Evolutionary conservation across 768 basidiomycete genomes (phyloP).

Genomic region (Suillus fuscotomentosus): DNA sequence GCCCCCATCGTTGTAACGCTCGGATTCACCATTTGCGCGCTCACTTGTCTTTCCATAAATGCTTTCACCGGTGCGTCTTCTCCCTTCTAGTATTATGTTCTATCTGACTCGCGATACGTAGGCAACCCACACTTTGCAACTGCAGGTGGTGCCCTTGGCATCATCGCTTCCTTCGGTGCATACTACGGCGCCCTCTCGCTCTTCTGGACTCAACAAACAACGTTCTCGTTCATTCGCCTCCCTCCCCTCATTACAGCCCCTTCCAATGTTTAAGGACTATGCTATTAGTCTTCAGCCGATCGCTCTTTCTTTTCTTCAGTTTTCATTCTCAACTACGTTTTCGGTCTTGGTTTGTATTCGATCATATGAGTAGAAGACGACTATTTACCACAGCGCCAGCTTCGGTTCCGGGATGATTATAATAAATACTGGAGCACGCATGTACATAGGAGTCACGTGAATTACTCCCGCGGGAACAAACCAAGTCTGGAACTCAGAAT

Average conservation of each 20-base stretch:
- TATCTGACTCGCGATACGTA: conserved; percentile 6
- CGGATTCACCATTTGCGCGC: conserved; percentile 20
- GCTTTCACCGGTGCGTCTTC: conserved; percentile 24
- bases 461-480: no score
- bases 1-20: conserved; percentile 22
- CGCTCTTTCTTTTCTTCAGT: not conserved
- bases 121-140: conserved; percentile 24
- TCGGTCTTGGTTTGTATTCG: not conserved
- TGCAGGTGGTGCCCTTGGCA: conserved; percentile 24
- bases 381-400: not conserved
- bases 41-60: conserved; percentile 23
- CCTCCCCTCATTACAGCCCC: conserved; percentile 20
- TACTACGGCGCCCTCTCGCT: conserved; percentile 26
- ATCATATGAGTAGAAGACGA: not conserved
- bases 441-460: no score
- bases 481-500: no score
- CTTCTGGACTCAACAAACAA: conserved; percentile 31
- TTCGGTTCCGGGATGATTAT: not conserved
- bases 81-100: not conserved
- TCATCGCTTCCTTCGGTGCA: conserved; percentile 27
- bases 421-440: not conserved
- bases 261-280: conserved; percentile 10
- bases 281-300: not conserved
- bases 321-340: not conserved
- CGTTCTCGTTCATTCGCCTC: conserved; percentile 24